These are phyloP conservation scores for Guyanaporus albipodus DNA, from an alignment of 768 basidiomycete species.

Conservation along the genomic window DNA sequence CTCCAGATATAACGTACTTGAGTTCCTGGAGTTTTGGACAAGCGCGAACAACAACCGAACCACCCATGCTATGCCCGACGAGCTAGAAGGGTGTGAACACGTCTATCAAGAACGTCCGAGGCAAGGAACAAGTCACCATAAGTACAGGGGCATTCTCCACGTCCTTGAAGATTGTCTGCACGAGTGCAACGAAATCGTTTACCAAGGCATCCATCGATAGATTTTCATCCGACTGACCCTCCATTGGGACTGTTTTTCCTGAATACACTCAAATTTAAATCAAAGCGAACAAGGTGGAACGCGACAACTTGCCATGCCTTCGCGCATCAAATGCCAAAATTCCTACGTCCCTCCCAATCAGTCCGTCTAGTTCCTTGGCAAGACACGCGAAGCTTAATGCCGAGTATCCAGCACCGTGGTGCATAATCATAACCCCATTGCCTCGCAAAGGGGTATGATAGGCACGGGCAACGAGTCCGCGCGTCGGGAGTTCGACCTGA, in stretches of 20 bases:
- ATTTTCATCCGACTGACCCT: constrained; percentile 22
- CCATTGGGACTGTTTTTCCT: constrained; percentile 28
- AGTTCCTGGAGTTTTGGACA: constrained; percentile 61
- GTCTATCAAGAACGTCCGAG: neutral
- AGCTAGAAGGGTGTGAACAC: constrained; percentile 42
- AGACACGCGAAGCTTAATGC: constrained; percentile 88
- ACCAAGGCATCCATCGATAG: constrained; percentile 71
- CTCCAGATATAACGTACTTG: constrained; percentile 71
- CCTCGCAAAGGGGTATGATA: constrained; percentile 73
- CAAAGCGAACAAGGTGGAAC: neutral
- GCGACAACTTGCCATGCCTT: constrained; percentile 69
- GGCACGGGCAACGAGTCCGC: constrained; percentile 65
- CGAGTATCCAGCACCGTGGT: constrained; percentile 93
- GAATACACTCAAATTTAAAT: neutral
- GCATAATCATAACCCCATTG: constrained; percentile 79
- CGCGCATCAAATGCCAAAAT: constrained; percentile 80
- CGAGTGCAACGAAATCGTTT: constrained; percentile 66
- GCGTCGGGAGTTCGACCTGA: constrained; percentile 62
- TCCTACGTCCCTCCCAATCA: constrained; percentile 70
- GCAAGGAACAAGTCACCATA: constrained; percentile 42
- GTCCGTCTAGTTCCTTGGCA: constrained; percentile 68
- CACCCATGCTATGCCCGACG: constrained; percentile 96
- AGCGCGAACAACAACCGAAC: constrained; percentile 76
- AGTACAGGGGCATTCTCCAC: constrained; percentile 61
- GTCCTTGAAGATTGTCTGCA: constrained; percentile 68